A percentile compares a stretch with the other conserved stretches of the same genome.
Conservation (phyloP, 2,329 filamentous ascomycete species). For the Ascochyta lentis region DNA sequence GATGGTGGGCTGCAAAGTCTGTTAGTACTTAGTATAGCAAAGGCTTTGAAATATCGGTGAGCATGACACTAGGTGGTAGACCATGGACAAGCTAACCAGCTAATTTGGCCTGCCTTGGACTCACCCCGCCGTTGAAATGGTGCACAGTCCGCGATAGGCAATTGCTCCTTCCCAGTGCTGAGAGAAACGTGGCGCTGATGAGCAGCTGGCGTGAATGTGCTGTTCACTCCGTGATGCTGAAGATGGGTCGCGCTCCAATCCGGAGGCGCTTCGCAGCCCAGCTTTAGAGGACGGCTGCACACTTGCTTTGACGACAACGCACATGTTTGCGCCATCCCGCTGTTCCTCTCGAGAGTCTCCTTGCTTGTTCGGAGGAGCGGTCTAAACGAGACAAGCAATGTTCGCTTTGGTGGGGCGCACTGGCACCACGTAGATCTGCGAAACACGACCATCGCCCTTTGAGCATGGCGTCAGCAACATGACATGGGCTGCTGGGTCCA, state of each 20-base stretch:
- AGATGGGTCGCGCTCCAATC: slow-evolving; percentile 7
- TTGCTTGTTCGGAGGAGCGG: slow-evolving; percentile 22
- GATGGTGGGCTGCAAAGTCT: slow-evolving; percentile 24
- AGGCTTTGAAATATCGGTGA: slow-evolving; percentile 21
- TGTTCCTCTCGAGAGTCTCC: slow-evolving; percentile 3
- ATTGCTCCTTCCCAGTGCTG: slow-evolving; percentile 21
- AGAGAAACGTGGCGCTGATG: slow-evolving; percentile 16
- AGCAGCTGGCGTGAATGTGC: slow-evolving; percentile 15
- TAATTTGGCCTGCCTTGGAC: slow-evolving; percentile 33
- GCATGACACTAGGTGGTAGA: slow-evolving; percentile 16
- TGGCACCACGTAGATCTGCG: slow-evolving; percentile 39
- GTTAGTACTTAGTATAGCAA: slow-evolving; percentile 19
- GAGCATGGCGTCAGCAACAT: slow-evolving; percentile 22
- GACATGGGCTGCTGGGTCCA: slow-evolving; percentile 15
- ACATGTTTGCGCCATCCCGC: slow-evolving; percentile 19
- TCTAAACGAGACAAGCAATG: slow-evolving; percentile 31
- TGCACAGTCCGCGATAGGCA: slow-evolving; percentile 25
- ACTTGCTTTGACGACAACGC: slow-evolving; percentile 9
- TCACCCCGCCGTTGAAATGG: slow-evolving; percentile 23
- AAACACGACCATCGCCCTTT: slow-evolving; percentile 23
- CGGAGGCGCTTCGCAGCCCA: neutral
- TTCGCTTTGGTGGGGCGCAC: slow-evolving; percentile 31
- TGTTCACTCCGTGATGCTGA: slow-evolving; percentile 14
- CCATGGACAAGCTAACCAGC: slow-evolving; percentile 19
- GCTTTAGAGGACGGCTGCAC: slow-evolving; percentile 1